phyloP scores from a whole-genome alignment of 345 rosid species.

The Syzygium jambos region DNA sequence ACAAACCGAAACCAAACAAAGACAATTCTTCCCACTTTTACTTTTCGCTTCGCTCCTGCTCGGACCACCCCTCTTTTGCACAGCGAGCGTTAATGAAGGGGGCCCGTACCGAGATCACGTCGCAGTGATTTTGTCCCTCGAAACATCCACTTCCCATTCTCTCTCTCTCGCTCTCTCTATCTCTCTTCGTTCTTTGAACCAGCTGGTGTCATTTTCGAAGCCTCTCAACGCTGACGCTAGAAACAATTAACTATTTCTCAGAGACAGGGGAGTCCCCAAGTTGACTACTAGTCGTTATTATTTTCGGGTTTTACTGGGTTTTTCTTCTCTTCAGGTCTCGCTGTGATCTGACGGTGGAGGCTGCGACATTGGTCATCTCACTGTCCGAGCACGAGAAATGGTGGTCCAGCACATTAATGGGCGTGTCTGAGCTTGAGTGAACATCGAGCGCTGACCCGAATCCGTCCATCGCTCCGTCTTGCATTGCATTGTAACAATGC shows the following conservation, averaged over 20 bases:
- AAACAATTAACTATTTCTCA: conserved; percentile 7
- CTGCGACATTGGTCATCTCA: conserved; percentile 20
- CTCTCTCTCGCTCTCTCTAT: background rate
- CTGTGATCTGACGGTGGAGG: background rate
- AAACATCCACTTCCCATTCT: conserved; percentile 4
- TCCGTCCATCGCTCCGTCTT: conserved; percentile 21
- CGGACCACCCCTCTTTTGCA: background rate
- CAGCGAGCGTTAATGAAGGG: background rate
- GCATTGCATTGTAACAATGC: conserved; percentile 40
- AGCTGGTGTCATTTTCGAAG: conserved; percentile 24
- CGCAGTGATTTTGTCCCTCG: conserved; percentile 10
- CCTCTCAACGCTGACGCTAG: conserved; percentile 17
- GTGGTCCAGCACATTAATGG: conserved; percentile 48
- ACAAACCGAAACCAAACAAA: background rate
- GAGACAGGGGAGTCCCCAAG: background rate
- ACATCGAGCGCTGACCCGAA: conserved; percentile 22
- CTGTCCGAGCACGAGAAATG: conserved; percentile 41
- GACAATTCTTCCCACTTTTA: background rate
- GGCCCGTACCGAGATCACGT: conserved; percentile 12
- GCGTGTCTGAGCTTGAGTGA: conserved; percentile 31
- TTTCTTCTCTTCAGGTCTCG: conserved; percentile 4
- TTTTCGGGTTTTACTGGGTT: background rate
- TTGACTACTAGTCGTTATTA: background rate
- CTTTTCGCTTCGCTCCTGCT: background rate
- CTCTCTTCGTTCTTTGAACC: conserved; percentile 3